Conservation (phyloP, 2,329 filamentous ascomycete genomes). For the Exophiala bonariae region DNA sequence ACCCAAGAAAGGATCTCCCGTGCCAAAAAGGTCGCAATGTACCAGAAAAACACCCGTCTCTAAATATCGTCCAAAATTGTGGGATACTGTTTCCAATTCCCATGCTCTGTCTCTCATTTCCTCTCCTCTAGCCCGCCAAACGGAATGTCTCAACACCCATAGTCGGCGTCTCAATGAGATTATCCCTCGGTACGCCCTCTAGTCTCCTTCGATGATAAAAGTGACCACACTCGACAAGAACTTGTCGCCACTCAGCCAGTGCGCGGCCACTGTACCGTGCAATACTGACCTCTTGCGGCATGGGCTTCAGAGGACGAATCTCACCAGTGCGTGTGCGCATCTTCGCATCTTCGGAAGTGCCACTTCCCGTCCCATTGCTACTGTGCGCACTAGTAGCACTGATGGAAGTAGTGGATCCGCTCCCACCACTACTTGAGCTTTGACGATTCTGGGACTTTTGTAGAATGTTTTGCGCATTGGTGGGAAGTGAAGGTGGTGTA, state of each 20-base stretch:
- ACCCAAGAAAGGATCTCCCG: too few relatives aligned
- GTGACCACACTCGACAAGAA: slow-evolving; percentile 62
- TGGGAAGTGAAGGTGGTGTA: slow-evolving; percentile 56
- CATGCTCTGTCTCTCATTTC: too few relatives aligned
- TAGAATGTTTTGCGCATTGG: slow-evolving; percentile 55
- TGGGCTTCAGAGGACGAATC: slow-evolving; percentile 26
- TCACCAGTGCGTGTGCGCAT: slow-evolving; percentile 18
- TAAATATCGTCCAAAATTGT: too few relatives aligned
- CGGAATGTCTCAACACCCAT: slow-evolving; percentile 64
- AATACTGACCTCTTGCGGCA: slow-evolving; percentile 34
- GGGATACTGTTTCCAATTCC: too few relatives aligned
- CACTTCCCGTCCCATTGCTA: slow-evolving; percentile 6
- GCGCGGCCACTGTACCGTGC: slow-evolving; percentile 64
- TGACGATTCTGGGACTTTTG: slow-evolving; percentile 7
- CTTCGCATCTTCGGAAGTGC: slow-evolving; percentile 9
- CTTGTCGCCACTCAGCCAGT: slow-evolving; percentile 63
- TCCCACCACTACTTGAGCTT: slow-evolving; percentile 11
- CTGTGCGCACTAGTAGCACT: slow-evolving; percentile 3
- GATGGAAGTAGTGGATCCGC: background rate
- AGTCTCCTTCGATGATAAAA: slow-evolving; percentile 63
- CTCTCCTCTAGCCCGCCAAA: slow-evolving; percentile 28
- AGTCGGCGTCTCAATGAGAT: slow-evolving; percentile 61
- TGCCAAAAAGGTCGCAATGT: too few relatives aligned
- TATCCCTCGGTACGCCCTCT: slow-evolving; percentile 60
- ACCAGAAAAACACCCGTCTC: too few relatives aligned